Conservation (phyloP, 768 basidiomycete species). For the Naganishia randhawae region DNA sequence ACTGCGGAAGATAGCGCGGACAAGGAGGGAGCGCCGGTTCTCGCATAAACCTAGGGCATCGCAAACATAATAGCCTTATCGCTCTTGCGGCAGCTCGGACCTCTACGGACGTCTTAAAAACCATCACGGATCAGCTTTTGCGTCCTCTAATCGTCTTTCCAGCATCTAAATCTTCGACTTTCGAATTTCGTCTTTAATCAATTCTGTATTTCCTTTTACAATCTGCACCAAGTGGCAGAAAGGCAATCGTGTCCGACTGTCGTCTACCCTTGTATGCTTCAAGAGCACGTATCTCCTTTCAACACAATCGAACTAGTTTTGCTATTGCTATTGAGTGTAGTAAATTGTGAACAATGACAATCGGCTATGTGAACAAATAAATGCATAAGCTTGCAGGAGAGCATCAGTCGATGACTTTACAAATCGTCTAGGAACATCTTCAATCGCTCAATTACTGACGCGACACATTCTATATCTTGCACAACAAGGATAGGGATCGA, state of each 20-base stretch:
- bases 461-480: neutral
- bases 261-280: neutral
- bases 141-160: neutral
- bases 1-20: constrained; percentile 1
- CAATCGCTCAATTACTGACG: neutral
- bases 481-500: no score
- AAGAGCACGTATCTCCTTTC: neutral
- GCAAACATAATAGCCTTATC: neutral
- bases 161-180: constrained; percentile 13
- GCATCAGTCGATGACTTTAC: neutral
- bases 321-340: constrained; percentile 1
- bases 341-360: constrained; percentile 3
- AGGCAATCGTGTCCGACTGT: neutral
- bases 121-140: neutral
- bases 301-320: constrained; percentile 3
- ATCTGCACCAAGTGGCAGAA: neutral
- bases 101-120: no score
- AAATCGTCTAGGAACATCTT: neutral
- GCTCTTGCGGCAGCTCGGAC: no score
- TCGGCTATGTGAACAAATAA: constrained; percentile 3
- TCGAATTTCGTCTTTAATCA: constrained; percentile 17
- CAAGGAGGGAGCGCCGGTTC: neutral
- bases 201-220: neutral
- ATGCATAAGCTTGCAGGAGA: neutral
- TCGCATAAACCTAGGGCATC: neutral